phyloP scores from a whole-genome alignment of 2,329 filamentous ascomycete species.

The Neonectria faginata region DNA sequence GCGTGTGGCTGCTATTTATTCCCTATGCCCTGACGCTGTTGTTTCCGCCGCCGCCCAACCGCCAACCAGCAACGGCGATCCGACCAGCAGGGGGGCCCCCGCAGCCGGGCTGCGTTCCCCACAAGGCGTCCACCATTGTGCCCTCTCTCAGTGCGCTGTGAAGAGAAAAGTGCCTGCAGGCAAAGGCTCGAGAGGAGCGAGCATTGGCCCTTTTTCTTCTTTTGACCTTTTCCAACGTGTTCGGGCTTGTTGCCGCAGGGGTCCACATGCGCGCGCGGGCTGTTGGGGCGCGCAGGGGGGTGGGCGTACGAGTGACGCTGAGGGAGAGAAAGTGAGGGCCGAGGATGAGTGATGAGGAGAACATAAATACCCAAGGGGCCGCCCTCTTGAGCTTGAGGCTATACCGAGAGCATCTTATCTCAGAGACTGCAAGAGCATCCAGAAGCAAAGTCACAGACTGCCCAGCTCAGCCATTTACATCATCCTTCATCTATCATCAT shows the following conservation, averaged over 20 bases:
- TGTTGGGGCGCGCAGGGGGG: slow-evolving; percentile 7
- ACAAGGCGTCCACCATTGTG: slow-evolving; percentile 16
- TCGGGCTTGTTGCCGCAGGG: slow-evolving; percentile 25
- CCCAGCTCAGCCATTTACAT: neutral
- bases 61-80: slow-evolving; percentile 16
- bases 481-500: neutral
- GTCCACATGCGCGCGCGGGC: slow-evolving; percentile 29
- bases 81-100: slow-evolving; percentile 8
- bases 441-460: slow-evolving; percentile 5
- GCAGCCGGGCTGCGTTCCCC: slow-evolving; percentile 15
- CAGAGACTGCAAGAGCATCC: slow-evolving; percentile 1
- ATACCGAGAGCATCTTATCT: neutral
- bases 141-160: slow-evolving; percentile 4
- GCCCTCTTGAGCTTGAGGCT: slow-evolving; percentile 17
- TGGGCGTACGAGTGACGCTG: neutral
- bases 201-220: neutral
- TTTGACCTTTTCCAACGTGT: slow-evolving; percentile 10
- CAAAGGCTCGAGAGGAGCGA: neutral
- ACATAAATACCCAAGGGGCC: slow-evolving; percentile 42
- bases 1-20: neutral
- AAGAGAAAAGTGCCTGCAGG: slow-evolving; percentile 7
- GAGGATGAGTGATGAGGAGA: slow-evolving; percentile 17
- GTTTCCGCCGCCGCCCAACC: slow-evolving; percentile 1
- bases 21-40: neutral
- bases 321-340: slow-evolving; percentile 19